phyloP scores from a whole-genome alignment of 78 protist species.

The Chrysochromulina parva region DNA sequence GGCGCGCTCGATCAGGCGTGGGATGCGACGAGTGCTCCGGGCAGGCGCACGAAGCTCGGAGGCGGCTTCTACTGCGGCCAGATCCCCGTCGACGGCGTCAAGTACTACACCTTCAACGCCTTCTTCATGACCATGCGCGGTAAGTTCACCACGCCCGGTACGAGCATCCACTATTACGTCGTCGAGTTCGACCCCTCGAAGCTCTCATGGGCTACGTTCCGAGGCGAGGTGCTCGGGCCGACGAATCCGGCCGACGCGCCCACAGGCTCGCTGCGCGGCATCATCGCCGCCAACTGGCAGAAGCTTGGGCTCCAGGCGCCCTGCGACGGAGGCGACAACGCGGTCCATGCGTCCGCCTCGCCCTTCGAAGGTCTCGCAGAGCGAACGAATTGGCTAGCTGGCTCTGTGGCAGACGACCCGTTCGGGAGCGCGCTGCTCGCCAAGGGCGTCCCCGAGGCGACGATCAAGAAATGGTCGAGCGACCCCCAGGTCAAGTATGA shows the following conservation, averaged over 20 bases:
- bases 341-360: slow-evolving; percentile 47
- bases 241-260: slow-evolving; percentile 55
- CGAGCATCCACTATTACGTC: not conserved
- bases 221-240: slow-evolving; percentile 45
- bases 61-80: slow-evolving; percentile 55
- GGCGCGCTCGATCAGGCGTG: not conserved
- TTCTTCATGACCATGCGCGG: slow-evolving; percentile 47
- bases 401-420: not conserved
- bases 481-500: not conserved
- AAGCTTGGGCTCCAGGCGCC: too few species aligned
- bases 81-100: too few species aligned
- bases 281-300: too few species aligned
- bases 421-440: not conserved
- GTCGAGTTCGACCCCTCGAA: slow-evolving; percentile 37
- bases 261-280: too few species aligned
- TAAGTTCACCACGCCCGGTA: slow-evolving; percentile 12
- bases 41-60: slow-evolving; percentile 38
- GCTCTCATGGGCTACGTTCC: slow-evolving; percentile 50
- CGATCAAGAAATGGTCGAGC: not conserved
- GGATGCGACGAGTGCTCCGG: not conserved
- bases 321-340: slow-evolving; percentile 37
- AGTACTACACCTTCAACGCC: too few species aligned
- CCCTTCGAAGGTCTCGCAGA: slow-evolving; percentile 22
- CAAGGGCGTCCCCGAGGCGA: not conserved
- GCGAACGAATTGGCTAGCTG: slow-evolving; percentile 25